Percentiles rank a stretch among this genome's conserved stretches.
phyloP scores from a whole-genome alignment of 2,329 filamentous ascomycete genomes.

The Fusarium fujikuroi region DNA sequence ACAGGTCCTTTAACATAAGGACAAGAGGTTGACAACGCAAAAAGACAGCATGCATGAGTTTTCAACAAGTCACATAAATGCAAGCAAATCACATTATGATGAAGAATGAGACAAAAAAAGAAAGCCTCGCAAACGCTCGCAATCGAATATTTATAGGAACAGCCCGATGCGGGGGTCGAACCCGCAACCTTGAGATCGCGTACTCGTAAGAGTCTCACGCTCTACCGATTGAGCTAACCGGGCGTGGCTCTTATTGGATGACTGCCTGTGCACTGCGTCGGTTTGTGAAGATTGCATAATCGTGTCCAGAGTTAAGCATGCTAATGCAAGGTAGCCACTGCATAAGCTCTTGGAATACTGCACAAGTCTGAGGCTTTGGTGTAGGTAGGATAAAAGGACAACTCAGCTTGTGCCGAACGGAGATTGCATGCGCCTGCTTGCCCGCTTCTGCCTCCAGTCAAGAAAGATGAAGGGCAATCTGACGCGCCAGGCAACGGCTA shows the following conservation, averaged over 20 bases:
- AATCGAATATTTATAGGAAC: slow-evolving; percentile 43
- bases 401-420: neutral
- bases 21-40: neutral
- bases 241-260: slow-evolving; percentile 46
- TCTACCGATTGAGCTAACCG: slow-evolving; percentile 60
- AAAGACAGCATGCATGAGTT: neutral
- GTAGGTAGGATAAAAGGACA: neutral
- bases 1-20: too few species aligned
- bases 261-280: rapidly evolving
- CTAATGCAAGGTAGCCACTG: neutral
- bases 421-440: neutral
- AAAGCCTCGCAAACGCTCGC: slow-evolving; percentile 19
- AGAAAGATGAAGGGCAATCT: neutral
- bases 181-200: slow-evolving; percentile 65
- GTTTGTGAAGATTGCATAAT: neutral
- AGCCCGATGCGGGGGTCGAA: slow-evolving; percentile 61
- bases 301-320: neutral
- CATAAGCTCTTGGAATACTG: neutral
- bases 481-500: neutral
- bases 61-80: neutral
- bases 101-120: neutral
- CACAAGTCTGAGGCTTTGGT: neutral
- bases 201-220: slow-evolving; percentile 71
- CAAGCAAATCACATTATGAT: too few species aligned
- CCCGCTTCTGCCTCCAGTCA: neutral